A percentile compares a stretch with the other conserved stretches of the same genome.
These are phyloP conservation scores for Rhodofomes roseus DNA, from an alignment of 1,284 basidiomycete genomes.

Conservation along the genomic window DNA sequence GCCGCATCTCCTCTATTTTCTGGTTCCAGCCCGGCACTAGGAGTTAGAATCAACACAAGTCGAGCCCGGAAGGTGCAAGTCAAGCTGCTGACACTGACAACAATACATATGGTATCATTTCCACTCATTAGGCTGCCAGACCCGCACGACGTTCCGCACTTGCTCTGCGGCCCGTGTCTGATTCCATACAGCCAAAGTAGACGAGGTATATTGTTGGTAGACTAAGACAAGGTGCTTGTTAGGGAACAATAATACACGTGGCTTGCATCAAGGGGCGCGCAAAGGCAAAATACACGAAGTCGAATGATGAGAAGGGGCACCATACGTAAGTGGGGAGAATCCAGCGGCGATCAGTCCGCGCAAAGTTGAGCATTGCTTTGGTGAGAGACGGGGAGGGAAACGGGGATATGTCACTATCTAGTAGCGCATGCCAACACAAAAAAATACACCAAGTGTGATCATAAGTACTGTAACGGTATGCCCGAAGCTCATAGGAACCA, in stretches of 20 bases:
- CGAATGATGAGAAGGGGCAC: not conserved
- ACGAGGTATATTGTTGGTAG: too few relatives aligned
- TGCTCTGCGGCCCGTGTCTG: too few relatives aligned
- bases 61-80: too few relatives aligned
- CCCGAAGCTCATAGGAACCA: conserved; percentile 1
- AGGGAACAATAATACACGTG: not conserved
- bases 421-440: not conserved
- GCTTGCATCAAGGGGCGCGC: not conserved
- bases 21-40: too few relatives aligned
- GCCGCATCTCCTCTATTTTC: too few relatives aligned
- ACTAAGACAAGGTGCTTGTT: too few relatives aligned
- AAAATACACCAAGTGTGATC: conserved; percentile 1
- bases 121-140: too few relatives aligned
- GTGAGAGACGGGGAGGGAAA: not conserved
- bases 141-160: too few relatives aligned
- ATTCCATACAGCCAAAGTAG: too few relatives aligned
- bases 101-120: too few relatives aligned
- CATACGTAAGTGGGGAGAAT: not conserved
- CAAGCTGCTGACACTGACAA: too few relatives aligned
- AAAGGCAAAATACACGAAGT: not conserved
- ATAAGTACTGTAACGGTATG: conserved; percentile 2
- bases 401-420: not conserved
- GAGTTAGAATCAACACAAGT: too few relatives aligned
- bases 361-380: not conserved
- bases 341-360: not conserved